These are phyloP conservation scores for Mitragyna speciosa DNA, from an alignment of 257 asterid species.

Conservation along the genomic window DNA sequence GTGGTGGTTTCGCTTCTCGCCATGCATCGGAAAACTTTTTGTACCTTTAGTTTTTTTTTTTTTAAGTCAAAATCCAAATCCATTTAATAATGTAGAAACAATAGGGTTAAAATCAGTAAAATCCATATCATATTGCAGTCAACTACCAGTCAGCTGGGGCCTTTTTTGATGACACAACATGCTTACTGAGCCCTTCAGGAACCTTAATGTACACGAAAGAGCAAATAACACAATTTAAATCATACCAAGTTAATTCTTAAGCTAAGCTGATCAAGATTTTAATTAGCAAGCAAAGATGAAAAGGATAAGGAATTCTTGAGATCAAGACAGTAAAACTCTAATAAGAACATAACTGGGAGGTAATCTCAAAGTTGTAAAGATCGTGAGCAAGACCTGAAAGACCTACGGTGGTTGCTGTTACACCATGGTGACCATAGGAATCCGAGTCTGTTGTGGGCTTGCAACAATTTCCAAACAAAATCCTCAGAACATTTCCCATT, in stretches of 20 bases:
- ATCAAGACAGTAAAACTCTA: not conserved
- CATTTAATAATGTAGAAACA: not conserved
- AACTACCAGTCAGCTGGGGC: constrained; percentile 88
- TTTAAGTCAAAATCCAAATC: constrained; percentile 10
- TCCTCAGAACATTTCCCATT: constrained; percentile 85
- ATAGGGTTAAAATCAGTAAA: not conserved
- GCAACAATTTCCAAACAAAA: constrained; percentile 50
- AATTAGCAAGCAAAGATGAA: not conserved
- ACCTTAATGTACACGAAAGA: constrained; percentile 43
- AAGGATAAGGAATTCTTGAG: not conserved
- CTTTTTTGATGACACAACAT: constrained; percentile 80
- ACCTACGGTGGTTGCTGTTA: constrained; percentile 46
- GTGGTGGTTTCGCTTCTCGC: constrained; percentile 91
- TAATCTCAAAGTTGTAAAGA: constrained; percentile 80
- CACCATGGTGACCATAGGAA: constrained; percentile 59
- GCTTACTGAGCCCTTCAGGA: constrained; percentile 69
- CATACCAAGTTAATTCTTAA: not conserved
- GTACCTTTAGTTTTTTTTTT: constrained; percentile 50
- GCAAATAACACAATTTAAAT: not conserved
- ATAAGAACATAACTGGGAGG: constrained; percentile 53
- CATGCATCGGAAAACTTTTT: constrained; percentile 84
- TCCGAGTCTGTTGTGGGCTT: constrained; percentile 55
- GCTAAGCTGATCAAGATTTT: not conserved
- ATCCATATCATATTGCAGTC: not conserved
- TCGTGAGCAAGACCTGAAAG: constrained; percentile 81